Conservation (phyloP, 2,329 filamentous ascomycete genomes). For the Chaetomiaceae sp. region DNA sequence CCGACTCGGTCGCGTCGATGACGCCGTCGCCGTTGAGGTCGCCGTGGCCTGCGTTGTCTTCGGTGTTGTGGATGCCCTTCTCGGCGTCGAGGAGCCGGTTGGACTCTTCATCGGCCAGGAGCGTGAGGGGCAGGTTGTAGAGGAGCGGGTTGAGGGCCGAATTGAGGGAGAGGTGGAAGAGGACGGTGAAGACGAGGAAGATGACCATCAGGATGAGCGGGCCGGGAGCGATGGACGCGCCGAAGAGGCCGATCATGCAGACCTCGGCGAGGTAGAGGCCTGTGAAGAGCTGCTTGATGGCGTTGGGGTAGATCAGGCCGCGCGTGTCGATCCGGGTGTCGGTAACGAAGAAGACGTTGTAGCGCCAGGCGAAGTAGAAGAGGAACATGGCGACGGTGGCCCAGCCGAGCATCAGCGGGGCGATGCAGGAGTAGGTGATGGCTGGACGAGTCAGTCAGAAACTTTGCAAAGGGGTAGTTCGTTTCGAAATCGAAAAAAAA, state of each 20-base stretch:
- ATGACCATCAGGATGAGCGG: slow-evolving; percentile 72
- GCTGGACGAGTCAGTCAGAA: slow-evolving; percentile 43
- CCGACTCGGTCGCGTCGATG: slow-evolving; percentile 19
- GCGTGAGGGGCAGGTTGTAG: slow-evolving; percentile 72
- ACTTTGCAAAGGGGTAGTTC: too few relatives aligned
- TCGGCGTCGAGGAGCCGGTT: slow-evolving; percentile 28
- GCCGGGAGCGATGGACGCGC: slow-evolving; percentile 60
- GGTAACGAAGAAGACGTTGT: slow-evolving; percentile 85
- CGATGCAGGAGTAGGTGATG: slow-evolving; percentile 81
- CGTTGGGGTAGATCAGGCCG: slow-evolving; percentile 81
- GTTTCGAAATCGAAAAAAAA: too few relatives aligned
- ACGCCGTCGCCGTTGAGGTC: slow-evolving; percentile 24
- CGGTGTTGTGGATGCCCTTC: slow-evolving; percentile 13
- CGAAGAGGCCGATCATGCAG: slow-evolving; percentile 81
- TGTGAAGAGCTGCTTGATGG: slow-evolving; percentile 77
- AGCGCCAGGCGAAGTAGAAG: slow-evolving; percentile 84
- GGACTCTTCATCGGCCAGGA: slow-evolving; percentile 46
- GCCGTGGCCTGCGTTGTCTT: slow-evolving; percentile 1
- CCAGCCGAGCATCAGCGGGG: slow-evolving; percentile 79
- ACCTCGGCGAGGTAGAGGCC: slow-evolving; percentile 80
- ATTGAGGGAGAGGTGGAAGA: slow-evolving; percentile 73
- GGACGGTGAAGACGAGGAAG: slow-evolving; percentile 67
- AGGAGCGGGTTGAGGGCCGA: slow-evolving; percentile 71
- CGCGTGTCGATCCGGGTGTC: slow-evolving; percentile 81
- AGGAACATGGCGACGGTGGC: slow-evolving; percentile 72